A percentile compares a stretch with the other conserved stretches of the same genome.
Evolutionary conservation across 2,329 filamentous ascomycete species (phyloP).

Genomic region (Sarocladiaceae sp.): DNA sequence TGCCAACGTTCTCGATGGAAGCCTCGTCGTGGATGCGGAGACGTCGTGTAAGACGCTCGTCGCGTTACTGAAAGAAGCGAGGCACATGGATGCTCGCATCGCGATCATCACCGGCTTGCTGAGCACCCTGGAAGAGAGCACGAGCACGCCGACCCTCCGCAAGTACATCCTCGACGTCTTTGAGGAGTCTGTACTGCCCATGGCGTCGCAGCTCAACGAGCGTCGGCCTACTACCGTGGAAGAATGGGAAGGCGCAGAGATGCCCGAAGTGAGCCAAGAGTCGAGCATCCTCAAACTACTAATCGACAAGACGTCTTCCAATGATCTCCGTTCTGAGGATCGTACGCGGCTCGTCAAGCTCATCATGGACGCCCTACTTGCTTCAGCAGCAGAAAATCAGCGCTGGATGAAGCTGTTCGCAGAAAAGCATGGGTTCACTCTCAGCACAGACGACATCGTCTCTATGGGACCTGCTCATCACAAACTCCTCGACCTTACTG

Average conservation of each 20-base stretch:
- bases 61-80: conserved; percentile 21
- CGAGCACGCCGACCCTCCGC: conserved; percentile 12
- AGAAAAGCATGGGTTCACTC: conserved; percentile 19
- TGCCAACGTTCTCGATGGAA: conserved; percentile 24
- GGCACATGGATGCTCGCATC: conserved; percentile 26
- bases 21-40: conserved; percentile 18
- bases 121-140: conserved; percentile 15
- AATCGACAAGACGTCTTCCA: not conserved
- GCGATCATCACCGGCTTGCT: conserved; percentile 23
- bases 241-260: conserved; percentile 19
- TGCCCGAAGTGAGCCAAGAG: conserved; percentile 11
- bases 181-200: conserved; percentile 20
- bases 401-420: conserved; percentile 27
- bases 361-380: conserved; percentile 18
- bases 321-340: not conserved
- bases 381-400: conserved; percentile 21
- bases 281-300: conserved; percentile 11
- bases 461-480: conserved; percentile 15
- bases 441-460: conserved; percentile 17
- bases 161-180: conserved; percentile 20
- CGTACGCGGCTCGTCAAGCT: conserved; percentile 16
- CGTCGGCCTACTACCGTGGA: conserved; percentile 18
- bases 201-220: conserved; percentile 24
- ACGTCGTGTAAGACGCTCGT: conserved; percentile 22
- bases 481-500: not conserved